Percentiles rank a stretch among this genome's conserved stretches.
phyloP scores from a whole-genome alignment of 352 stramenopile genomes.

The Phytopythium kandeliae region DNA sequence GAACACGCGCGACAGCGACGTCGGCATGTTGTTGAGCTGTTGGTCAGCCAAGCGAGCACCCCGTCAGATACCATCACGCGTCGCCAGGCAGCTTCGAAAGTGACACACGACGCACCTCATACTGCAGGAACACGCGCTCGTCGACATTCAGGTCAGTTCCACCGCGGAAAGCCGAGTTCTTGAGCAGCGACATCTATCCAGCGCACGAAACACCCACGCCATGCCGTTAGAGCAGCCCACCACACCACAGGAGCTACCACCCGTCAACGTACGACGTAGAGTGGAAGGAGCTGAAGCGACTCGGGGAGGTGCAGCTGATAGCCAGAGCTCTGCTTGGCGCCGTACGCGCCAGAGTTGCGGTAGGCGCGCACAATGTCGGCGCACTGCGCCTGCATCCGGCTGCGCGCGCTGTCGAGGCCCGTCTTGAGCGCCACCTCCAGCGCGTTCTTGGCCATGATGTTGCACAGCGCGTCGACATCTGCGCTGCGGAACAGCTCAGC shows the following conservation, averaged over 20 bases:
- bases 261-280: slow-evolving; percentile 86
- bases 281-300: slow-evolving; percentile 91
- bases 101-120: slow-evolving; percentile 59
- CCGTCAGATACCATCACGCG: no score
- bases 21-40: slow-evolving; percentile 93
- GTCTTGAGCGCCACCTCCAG: slow-evolving; percentile 93
- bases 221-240: neutral
- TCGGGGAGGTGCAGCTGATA: slow-evolving; percentile 86
- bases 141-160: slow-evolving; percentile 96
- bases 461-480: slow-evolving; percentile 91
- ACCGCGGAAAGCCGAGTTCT: slow-evolving; percentile 96
- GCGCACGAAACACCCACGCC: neutral
- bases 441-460: slow-evolving; percentile 94
- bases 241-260: neutral
- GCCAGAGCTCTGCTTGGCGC: slow-evolving; percentile 57
- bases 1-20: slow-evolving; percentile 89
- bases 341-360: slow-evolving; percentile 72
- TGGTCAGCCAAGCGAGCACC: no score
- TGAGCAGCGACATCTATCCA: slow-evolving; percentile 94
- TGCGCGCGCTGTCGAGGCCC: slow-evolving; percentile 92
- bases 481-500: slow-evolving; percentile 91
- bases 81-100: no score
- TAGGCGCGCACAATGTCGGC: slow-evolving; percentile 93
- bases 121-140: slow-evolving; percentile 92
- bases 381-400: slow-evolving; percentile 88